Evolutionary conservation across 2,329 filamentous ascomycete species (phyloP), one percentile per base, ranked within the genome.

Genomic region (Lecanosticta acicola): DNA sequence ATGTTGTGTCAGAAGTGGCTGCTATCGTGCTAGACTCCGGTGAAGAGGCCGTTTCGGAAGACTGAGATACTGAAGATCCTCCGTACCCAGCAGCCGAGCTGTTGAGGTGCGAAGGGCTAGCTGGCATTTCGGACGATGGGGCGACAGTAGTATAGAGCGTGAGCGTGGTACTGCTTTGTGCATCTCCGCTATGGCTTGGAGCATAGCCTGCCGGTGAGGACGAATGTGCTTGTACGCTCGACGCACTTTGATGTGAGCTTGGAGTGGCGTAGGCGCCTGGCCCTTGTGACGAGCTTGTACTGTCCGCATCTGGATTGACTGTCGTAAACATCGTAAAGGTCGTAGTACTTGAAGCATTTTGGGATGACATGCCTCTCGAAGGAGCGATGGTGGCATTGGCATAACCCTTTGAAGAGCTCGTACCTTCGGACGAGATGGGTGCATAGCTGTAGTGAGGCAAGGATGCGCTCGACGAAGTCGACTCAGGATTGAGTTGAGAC

Each of bases 291-390:
- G 24, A 29, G 24, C 20, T 40, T 11, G 37, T 32, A 5, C 17
- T 18, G 3, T 34, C n/a, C 19, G 18, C n/a, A 3, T 32, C 34
- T 17, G 34, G 19, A 3, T 17, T 5, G 5, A 44, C 21, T 3
- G 42, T 44, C 3, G 42, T 44, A 34, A 32, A 44, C 10, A 53
- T 40, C 11, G 52, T 57, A 38, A 54, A 20, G 7, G 51, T 53
- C 18, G 56, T 57, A 10, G 57, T 59, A 42, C 43, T 33, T 19
- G 33, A 20, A 3, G 19, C 18, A 26, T 38, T 46, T 17, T 13
- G 42, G 18, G 37, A 35, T 14, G n/a, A 44, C 11, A 39, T 19
- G 16, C 34, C 14, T 19, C 32, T 42, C 13, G 17, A 32, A 14
- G 26, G 11, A 33, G 24, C 24, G 11, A 18, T 13, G 14, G 21